Percentiles rank a stretch among this genome's conserved stretches.
These are phyloP conservation scores for Ceratobasidium sp. DNA, from an alignment of 1,284 basidiomycete genomes.

Conservation along the genomic window DNA sequence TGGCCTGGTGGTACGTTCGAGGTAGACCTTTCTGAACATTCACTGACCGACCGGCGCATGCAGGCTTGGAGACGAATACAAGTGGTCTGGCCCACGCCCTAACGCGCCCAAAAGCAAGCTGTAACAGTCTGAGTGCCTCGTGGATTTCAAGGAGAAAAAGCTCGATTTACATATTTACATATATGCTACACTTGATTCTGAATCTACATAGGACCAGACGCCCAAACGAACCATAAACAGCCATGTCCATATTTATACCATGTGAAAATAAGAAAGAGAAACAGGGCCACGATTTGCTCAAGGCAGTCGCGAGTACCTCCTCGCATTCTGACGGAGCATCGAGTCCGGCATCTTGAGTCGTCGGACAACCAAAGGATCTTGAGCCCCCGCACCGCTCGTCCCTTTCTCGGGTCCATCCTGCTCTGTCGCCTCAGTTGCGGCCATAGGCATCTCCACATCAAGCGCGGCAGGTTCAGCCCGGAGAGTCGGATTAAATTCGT, in stretches of 20 bases:
- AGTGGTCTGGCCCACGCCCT: constrained; percentile 28
- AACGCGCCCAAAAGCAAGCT: constrained; percentile 31
- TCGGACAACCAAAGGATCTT: constrained; percentile 16
- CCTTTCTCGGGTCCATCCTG: constrained; percentile 28
- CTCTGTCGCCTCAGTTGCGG: constrained; percentile 36
- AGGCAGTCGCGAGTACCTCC: constrained; percentile 22
- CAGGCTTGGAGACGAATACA: constrained; percentile 36
- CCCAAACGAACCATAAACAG: constrained; percentile 7
- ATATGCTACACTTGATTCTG: constrained; percentile 37
- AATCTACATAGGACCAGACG: constrained; percentile 35
- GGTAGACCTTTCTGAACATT: neutral
- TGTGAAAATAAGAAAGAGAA: neutral
- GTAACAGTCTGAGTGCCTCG: neutral
- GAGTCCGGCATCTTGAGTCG: constrained; percentile 31
- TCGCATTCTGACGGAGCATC: constrained; percentile 1
- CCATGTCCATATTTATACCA: neutral
- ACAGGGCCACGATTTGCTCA: neutral
- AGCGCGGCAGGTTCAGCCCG: constrained; percentile 1
- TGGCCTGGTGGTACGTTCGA: constrained; percentile 43
- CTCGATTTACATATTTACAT: constrained; percentile 33
- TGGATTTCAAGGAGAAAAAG: neutral
- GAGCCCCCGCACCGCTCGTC: neutral
- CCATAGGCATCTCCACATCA: constrained; percentile 19
- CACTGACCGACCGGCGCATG: neutral
- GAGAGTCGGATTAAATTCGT: constrained; percentile 8